phyloP scores from a whole-genome alignment of 1,139 yeast species.

The Debaryomycetaceae sp. region DNA sequence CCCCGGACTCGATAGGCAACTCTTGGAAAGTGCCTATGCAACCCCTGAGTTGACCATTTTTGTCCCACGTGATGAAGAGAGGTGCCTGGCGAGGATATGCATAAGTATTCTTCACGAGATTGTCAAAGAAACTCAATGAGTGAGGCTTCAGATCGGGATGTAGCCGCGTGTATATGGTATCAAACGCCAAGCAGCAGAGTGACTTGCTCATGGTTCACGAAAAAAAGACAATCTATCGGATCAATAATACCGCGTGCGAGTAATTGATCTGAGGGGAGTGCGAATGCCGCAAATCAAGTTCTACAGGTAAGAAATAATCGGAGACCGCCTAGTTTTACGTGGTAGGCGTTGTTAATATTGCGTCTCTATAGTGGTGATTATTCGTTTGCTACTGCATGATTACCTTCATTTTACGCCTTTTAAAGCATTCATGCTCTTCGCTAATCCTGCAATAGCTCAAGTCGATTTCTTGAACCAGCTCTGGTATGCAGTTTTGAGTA shows the following conservation, averaged over 20 bases:
- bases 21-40: conserved; percentile 84
- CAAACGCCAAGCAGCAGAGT: conserved; percentile 39
- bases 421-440: too few species aligned
- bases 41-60: conserved; percentile 60
- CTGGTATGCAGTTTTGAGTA: conserved; percentile 12
- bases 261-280: too few species aligned
- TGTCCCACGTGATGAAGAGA: conserved; percentile 85
- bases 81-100: conserved; percentile 48
- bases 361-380: too few species aligned
- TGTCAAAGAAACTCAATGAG: conserved; percentile 16
- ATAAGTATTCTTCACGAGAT: conserved; percentile 15
- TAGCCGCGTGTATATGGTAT: conserved; percentile 23
- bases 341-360: too few species aligned
- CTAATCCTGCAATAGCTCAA: conserved; percentile 15
- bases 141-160: conserved; percentile 13
- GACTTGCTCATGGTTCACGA: conserved; percentile 23
- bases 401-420: too few species aligned
- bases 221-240: too few species aligned
- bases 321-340: too few species aligned
- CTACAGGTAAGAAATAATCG: too few species aligned
- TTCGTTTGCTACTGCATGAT: too few species aligned
- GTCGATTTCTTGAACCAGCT: conserved; percentile 13
- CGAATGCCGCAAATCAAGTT: too few species aligned
- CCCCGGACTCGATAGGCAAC: conserved; percentile 48
- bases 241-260: too few species aligned